These are phyloP conservation scores for Sordariomycetes sp. DNA, from an alignment of 2,329 filamentous ascomycete species.

Conservation along the genomic window DNA sequence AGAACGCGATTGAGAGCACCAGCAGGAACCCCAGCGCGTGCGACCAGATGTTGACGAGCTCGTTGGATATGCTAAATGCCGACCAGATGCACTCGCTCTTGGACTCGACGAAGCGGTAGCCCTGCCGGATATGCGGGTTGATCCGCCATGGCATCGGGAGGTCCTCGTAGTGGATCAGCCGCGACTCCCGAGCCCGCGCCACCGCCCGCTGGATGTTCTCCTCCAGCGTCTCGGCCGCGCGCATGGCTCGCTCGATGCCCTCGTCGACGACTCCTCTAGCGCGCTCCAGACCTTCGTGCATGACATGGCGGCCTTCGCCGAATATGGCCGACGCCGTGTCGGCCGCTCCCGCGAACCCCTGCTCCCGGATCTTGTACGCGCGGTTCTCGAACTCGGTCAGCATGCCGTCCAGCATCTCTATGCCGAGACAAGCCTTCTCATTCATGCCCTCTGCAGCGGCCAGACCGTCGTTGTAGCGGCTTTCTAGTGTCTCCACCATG, in stretches of 20 bases:
- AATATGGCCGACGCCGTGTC: constrained; percentile 63
- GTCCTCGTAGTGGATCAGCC: constrained; percentile 81
- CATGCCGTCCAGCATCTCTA: constrained; percentile 77
- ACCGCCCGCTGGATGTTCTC: constrained; percentile 78
- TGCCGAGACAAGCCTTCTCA: constrained; percentile 81
- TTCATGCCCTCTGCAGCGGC: constrained; percentile 77
- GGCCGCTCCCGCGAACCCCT: constrained; percentile 56
- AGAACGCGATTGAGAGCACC: constrained; percentile 81
- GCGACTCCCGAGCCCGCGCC: constrained; percentile 61
- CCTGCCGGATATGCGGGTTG: constrained; percentile 84
- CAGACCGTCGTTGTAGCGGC: constrained; percentile 76
- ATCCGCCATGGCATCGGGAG: constrained; percentile 86
- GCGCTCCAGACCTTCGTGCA: constrained; percentile 67
- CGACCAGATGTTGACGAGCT: constrained; percentile 96
- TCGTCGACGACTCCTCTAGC: constrained; percentile 71
- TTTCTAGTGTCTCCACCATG: constrained; percentile 86
- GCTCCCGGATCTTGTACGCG: constrained; percentile 69
- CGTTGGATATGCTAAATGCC: constrained; percentile 78
- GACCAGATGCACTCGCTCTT: constrained; percentile 83
- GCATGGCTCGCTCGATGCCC: constrained; percentile 69
- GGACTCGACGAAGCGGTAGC: constrained; percentile 89
- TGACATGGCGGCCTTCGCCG: constrained; percentile 66
- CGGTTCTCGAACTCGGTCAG: constrained; percentile 76
- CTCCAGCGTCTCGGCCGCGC: constrained; percentile 72
- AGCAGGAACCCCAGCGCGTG: constrained; percentile 83